phyloP scores from a whole-genome alignment of 495 filamentous ascomycete species.

The Filosporella fistucella region DNA sequence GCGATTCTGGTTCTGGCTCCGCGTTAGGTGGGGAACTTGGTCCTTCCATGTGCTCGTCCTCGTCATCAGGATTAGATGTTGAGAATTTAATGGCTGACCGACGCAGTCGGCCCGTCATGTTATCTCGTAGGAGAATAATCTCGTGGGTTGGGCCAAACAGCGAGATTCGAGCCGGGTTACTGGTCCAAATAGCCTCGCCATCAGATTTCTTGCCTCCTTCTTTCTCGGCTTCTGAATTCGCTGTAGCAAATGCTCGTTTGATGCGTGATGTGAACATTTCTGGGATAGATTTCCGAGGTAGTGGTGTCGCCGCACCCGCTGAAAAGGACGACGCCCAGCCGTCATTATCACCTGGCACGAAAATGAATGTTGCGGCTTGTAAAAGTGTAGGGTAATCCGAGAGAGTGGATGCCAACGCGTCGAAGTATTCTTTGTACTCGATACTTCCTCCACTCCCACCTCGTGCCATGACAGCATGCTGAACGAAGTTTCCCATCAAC shows the following conservation, averaged over 20 bases:
- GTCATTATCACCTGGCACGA: slow-evolving; percentile 94
- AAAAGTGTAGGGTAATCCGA: slow-evolving; percentile 81
- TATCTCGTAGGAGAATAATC: slow-evolving; percentile 80
- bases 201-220: slow-evolving; percentile 37
- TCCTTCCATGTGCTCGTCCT: slow-evolving; percentile 5
- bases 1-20: slow-evolving; percentile 14
- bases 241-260: slow-evolving; percentile 69
- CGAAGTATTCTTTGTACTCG: slow-evolving; percentile 93
- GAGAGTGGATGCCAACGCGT: slow-evolving; percentile 76
- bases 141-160: slow-evolving; percentile 85
- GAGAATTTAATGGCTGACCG: slow-evolving; percentile 65
- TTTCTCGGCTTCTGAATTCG: slow-evolving; percentile 57
- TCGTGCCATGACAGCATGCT: slow-evolving; percentile 65
- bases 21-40: too few relatives aligned
- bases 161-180: slow-evolving; percentile 73
- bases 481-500: slow-evolving; percentile 80
- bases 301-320: slow-evolving; percentile 67
- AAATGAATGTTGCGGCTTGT: slow-evolving; percentile 76
- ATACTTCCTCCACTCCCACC: slow-evolving; percentile 65
- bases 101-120: slow-evolving; percentile 71
- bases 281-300: slow-evolving; percentile 73
- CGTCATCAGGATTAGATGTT: slow-evolving; percentile 26
- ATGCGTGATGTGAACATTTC: slow-evolving; percentile 84
- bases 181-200: slow-evolving; percentile 81
- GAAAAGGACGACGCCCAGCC: slow-evolving; percentile 86